Conservation (phyloP, 2,329 filamentous ascomycete species). For the Alternaria gaisen region DNA sequence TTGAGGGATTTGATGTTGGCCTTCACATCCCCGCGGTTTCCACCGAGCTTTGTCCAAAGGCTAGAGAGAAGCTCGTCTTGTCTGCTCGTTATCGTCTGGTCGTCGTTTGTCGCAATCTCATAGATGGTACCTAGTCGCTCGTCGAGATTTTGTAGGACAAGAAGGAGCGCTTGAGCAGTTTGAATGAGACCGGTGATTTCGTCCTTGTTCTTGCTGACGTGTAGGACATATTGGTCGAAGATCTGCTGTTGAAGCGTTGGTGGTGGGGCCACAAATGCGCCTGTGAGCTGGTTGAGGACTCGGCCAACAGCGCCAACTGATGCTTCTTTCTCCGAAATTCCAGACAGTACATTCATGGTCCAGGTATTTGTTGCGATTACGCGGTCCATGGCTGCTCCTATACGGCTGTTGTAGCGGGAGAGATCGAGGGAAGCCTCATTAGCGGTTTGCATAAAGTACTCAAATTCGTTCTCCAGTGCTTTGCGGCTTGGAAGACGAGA, state of each 20-base stretch:
- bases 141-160: slow-evolving; percentile 73
- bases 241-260: slow-evolving; percentile 59
- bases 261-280: slow-evolving; percentile 63
- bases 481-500: slow-evolving; percentile 73
- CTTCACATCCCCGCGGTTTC: slow-evolving; percentile 67
- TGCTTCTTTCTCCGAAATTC: slow-evolving; percentile 60
- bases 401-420: slow-evolving; percentile 78
- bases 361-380: slow-evolving; percentile 79
- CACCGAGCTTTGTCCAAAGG: slow-evolving; percentile 79
- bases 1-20: slow-evolving; percentile 70
- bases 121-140: slow-evolving; percentile 74
- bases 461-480: slow-evolving; percentile 78
- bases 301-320: slow-evolving; percentile 50
- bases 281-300: slow-evolving; percentile 59
- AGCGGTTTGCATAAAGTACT: slow-evolving; percentile 76
- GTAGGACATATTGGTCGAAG: slow-evolving; percentile 77
- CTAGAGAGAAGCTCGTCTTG: slow-evolving; percentile 73
- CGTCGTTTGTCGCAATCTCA: slow-evolving; percentile 71
- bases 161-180: slow-evolving; percentile 73
- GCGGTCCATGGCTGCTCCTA: slow-evolving; percentile 76
- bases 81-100: slow-evolving; percentile 64
- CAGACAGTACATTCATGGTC: slow-evolving; percentile 74
- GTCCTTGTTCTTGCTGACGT: slow-evolving; percentile 74
- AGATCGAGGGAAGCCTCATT: slow-evolving; percentile 71
- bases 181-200: slow-evolving; percentile 73